Conservation (phyloP, 148 eudicot genomes). For the Rhododendron williamsianum region DNA sequence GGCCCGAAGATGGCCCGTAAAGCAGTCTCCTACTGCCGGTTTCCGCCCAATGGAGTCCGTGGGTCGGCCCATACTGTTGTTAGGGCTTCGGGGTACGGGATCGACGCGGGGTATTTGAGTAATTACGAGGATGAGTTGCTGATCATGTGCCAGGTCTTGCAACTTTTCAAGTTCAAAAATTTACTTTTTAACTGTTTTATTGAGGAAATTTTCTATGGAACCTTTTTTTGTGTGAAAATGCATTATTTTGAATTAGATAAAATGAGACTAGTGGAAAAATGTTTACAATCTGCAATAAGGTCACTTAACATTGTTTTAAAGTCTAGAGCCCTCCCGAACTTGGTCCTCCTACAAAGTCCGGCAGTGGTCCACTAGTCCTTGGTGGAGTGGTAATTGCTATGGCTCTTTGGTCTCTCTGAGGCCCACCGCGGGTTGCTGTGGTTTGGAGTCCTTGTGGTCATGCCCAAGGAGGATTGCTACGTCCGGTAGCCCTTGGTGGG, state of each 20-base stretch:
- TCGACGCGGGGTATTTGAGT: constrained; percentile 51
- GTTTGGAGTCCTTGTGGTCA: too few species aligned
- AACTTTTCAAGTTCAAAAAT: background rate
- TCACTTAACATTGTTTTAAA: background rate
- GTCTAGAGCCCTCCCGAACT: too few species aligned
- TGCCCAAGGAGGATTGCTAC: too few species aligned
- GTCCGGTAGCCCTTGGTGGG: too few species aligned
- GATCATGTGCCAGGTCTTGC: constrained; percentile 60
- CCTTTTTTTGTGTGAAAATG: background rate
- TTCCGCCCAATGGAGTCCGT: constrained; percentile 76
- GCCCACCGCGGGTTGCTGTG: too few species aligned
- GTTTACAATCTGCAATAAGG: background rate
- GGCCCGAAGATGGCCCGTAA: constrained; percentile 38
- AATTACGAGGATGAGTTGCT: constrained; percentile 59
- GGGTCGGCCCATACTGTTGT: constrained; percentile 83
- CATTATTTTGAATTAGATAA: too few species aligned
- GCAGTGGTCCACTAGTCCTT: too few species aligned
- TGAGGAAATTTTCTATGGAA: background rate
- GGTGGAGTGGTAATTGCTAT: too few species aligned
- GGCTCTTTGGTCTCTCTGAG: too few species aligned
- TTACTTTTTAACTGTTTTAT: background rate
- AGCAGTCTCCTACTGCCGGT: constrained; percentile 77
- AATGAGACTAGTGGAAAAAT: background rate
- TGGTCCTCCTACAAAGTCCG: too few species aligned
- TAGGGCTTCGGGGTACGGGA: constrained; percentile 78